Evolutionary conservation across 805 yeast genomes (phyloP), one percentile per base, ranked within the genome.

Genomic region (Teunomyces funiuensis): DNA sequence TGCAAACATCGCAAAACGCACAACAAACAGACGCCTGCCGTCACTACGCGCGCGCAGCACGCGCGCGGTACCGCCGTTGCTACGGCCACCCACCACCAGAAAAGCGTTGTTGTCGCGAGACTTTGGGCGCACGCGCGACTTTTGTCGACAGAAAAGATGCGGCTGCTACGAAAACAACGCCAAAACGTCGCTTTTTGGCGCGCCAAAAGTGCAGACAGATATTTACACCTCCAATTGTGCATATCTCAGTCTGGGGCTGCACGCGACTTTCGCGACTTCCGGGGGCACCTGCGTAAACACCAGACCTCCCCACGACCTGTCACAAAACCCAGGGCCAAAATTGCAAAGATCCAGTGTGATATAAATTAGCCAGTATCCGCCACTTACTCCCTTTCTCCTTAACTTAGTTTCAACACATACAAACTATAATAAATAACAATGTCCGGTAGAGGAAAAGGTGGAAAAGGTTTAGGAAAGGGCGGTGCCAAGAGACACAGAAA

Each of bases 401-500:
- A 31, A 31, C 34, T 31, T 52, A 47, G 46, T 50, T 47, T 46
- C 33, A 37, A 36, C 18, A 37, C 26, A 31, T 37, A 31, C 39
- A 37, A 37, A 28, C 33, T 33, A 36, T 36, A 10, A 36, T 17
- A 30, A 25, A 10, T 29, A 37, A 34, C 46, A 43, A 89, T 89
- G 97, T 88, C 97, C 71, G 97, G 98, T 73, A 90, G 97, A 83
- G 99, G 99, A 68, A 91, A 93, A 88, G 98, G 98, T 70, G 99
- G 98, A 69, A 93, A 93, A 87, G 99, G 99, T 78, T 82, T 93
- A 64, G 99, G 99, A 68, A 93, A 93, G 80, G 98, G 97, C 78
- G 99, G 99, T 80, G 99, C 99, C 65, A 91, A 91, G 85, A 89
- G 99, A 77, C 99, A 91, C 89, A 88, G 98, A 84, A 90, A 90